Base-by-base conservation (phyloP, 2,329 filamentous ascomycete species). In the Neofusicoccum sp. region DNA sequence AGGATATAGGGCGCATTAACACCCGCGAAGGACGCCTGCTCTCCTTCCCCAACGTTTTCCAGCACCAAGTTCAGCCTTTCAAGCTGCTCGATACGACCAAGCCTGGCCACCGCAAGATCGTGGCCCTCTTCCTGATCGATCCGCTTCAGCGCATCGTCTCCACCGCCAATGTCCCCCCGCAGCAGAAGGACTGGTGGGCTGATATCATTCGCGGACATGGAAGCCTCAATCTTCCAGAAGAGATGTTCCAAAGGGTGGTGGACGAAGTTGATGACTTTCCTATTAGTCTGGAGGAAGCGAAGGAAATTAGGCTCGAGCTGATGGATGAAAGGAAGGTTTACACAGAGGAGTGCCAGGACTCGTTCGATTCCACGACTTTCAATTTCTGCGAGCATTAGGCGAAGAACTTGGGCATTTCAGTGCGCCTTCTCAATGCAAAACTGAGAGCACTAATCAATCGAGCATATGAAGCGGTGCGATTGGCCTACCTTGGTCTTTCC, bases 51-150 rank as follows among this genome's bases (percentile, higher is more conserved):
- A 87, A 76, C 61, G 69, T 73, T 7, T 68, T 80, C 24, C 84
- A 86, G 66, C 79, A 86, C 67, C 69, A 76, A 51, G 78, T 86
- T 14, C 68, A 78, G 43, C 69, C 80, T 1, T 85, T 86, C 70
- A 63, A 72, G 12, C 75, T 86, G 8, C 66, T 67, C 30, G 81
- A 88, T 63, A 67, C 67, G 0, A 79, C 78, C 0, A 79, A 78
- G 60, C 78, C 82, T 0, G 85, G 85, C 2, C 81, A 86, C 66
- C 74, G 82, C 12, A 81, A 82, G 64, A 81, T 87, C 59, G 71
- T 87, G 0, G 81, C 81, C 0, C 74, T 88, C 40, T 87, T 82
- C 68, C 76, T 88, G 1, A 80, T 88, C 2, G 84, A 88, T 64
- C 85, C 85, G 0, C 67, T 79, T 31, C 66, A 73, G 4, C 77